Evolutionary conservation across 345 rosid species (phyloP), one percentile per base, ranked within the genome.

Genomic region (Triadica sebifera): DNA sequence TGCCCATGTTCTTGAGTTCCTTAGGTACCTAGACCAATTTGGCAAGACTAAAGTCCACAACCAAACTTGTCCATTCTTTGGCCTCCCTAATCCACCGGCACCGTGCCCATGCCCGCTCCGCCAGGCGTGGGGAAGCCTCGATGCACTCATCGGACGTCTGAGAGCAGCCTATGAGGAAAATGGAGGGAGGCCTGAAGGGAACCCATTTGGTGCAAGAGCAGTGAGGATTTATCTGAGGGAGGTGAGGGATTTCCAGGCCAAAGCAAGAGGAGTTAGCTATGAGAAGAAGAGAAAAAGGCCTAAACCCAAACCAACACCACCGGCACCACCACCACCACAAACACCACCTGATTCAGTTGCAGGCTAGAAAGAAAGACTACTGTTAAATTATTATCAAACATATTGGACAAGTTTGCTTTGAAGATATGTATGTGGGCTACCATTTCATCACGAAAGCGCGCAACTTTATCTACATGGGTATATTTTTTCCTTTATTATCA

Each of bases 91-190:
- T 81, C 98, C 98, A 38, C 98, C 98, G 0, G 89, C 93, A 4
- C 96, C 96, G 9, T 94, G 98, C 70, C 91, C 93, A 9, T 94
- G 98, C 71, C 98, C 97, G 12, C 91, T 94, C 66, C 85, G 90
- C 3, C 98, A 94, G 70, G 98, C 98, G 3, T 93, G 98, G 98
- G 98, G 98, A 65, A 93, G 98, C 86, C 93, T 93, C 0, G 98
- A 92, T 43, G 96, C 98, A n/a, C 94, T 94, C 76, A 92, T 94
- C 43, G 98, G 97, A 12, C 90, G 98, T 46, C 96, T 94, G 46
- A 79, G 98, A n/a, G 97, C 98, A 7, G 98, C 98, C 7, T 91
- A 85, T 58, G 98, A 94, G 79, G 97, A 94, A 75, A 86, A 91
- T 67, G 98, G 98, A 9, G 92, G 97, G 25, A 79, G 85, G 67